These are phyloP conservation scores for Solanum etuberosum DNA, from an alignment of 257 asterid genomes.

Conservation along the genomic window DNA sequence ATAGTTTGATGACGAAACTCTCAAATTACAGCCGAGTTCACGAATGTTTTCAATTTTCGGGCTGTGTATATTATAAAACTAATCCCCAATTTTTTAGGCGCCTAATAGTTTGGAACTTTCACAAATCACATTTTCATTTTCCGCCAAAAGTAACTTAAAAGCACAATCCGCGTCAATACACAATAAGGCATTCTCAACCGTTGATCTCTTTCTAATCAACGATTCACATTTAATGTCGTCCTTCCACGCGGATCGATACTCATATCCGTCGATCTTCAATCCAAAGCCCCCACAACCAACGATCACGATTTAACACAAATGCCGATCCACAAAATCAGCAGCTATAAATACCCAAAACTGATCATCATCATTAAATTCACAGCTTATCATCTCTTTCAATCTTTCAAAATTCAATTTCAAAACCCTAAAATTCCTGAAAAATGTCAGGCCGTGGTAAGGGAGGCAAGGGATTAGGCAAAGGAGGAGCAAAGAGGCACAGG, in stretches of 20 bases:
- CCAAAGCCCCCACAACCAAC: background rate
- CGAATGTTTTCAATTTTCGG: background rate
- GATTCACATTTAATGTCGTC: background rate
- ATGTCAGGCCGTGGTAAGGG: conserved; percentile 27
- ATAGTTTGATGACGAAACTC: too few species aligned
- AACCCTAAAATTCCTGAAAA: background rate
- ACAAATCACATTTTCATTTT: background rate
- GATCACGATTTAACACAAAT: background rate
- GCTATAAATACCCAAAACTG: background rate
- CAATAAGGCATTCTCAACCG: background rate
- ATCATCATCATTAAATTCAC: rapidly evolving
- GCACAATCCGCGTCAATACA: conserved; percentile 12
- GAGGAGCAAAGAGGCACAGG: conserved; percentile 14
- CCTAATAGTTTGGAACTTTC: background rate
- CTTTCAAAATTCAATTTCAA: background rate
- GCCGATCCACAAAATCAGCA: background rate
- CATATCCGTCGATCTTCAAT: background rate
- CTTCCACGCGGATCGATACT: background rate
- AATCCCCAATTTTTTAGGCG: background rate
- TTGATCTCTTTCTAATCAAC: background rate
- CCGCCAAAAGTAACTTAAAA: conserved; percentile 7
- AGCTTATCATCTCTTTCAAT: background rate
- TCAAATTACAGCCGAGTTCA: too few species aligned
- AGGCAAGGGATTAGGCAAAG: conserved; percentile 12
- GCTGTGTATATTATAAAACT: background rate